A percentile compares a stretch with the other conserved stretches of the same genome.
Evolutionary conservation across 1,139 yeast genomes (phyloP).

Genomic region (Scheffersomyces stambukii): DNA sequence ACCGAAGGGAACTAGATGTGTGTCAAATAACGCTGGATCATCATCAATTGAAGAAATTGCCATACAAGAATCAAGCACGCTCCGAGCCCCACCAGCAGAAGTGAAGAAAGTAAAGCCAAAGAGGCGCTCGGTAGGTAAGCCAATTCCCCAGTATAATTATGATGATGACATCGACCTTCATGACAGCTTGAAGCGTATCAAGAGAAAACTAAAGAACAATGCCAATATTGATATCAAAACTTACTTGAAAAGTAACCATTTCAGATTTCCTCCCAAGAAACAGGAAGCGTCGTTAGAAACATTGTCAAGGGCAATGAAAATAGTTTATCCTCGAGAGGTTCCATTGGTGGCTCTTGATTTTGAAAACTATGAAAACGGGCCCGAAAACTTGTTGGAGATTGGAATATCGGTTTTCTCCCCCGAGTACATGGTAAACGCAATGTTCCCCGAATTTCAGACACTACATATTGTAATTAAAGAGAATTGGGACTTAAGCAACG

Average conservation of each 20-base stretch:
- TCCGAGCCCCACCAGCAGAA: too few species aligned
- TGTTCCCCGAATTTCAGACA: constrained; percentile 44
- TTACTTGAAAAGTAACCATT: constrained; percentile 17
- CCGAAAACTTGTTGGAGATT: constrained; percentile 54
- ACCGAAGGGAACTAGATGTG: too few species aligned
- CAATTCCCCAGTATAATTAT: background rate
- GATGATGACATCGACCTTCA: background rate
- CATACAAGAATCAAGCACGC: too few species aligned
- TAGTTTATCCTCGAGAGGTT: constrained; percentile 26
- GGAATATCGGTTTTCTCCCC: constrained; percentile 67
- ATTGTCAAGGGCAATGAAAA: constrained; percentile 22
- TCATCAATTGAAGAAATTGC: too few species aligned
- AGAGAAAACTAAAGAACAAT: constrained; percentile 1
- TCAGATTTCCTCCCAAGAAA: constrained; percentile 15
- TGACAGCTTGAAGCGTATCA: constrained; percentile 1
- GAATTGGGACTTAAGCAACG: constrained; percentile 41
- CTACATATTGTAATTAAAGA: constrained; percentile 61
- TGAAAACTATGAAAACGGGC: constrained; percentile 59
- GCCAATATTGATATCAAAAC: constrained; percentile 4
- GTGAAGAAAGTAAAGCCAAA: too few species aligned
- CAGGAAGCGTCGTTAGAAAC: constrained; percentile 11
- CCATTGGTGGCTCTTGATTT: constrained; percentile 59
- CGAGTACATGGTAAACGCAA: too few species aligned
- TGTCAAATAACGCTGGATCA: too few species aligned
- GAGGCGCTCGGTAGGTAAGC: too few species aligned